Conservation (phyloP, 148 eudicot genomes). For the Gaultheria prostrata region DNA sequence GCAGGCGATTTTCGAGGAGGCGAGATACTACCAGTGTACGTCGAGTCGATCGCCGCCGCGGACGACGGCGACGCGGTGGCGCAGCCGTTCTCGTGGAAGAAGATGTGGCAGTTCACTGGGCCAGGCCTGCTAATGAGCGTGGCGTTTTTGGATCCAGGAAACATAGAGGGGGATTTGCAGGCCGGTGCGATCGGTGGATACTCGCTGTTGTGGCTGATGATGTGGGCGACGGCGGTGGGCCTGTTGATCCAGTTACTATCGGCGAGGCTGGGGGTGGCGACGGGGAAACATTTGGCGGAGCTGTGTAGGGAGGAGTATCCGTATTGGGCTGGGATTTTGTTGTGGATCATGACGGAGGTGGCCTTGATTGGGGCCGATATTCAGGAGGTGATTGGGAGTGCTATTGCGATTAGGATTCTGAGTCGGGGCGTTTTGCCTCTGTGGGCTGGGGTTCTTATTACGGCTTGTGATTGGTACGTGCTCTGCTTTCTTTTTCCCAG, state of each 20-base stretch:
- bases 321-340: conserved; percentile 40
- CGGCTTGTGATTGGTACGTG: conserved; percentile 52
- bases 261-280: conserved; percentile 49
- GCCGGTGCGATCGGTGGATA: conserved; percentile 54
- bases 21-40: background rate
- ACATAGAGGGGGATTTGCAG: conserved; percentile 49
- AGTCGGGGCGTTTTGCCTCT: conserved; percentile 42
- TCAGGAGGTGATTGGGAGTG: conserved; percentile 58
- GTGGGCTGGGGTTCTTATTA: conserved; percentile 56
- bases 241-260: conserved; percentile 48
- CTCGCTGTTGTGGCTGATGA: conserved; percentile 44
- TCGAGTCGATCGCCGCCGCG: conserved; percentile 4
- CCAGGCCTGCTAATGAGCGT: conserved; percentile 56
- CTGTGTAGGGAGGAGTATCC: conserved; percentile 53
- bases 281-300: conserved; percentile 55
- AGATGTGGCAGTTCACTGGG: conserved; percentile 49
- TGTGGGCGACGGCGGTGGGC: conserved; percentile 58
- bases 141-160: conserved; percentile 53
- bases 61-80: background rate
- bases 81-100: conserved; percentile 44
- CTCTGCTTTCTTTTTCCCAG: background rate
- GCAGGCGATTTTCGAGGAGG: background rate
- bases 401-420: conserved; percentile 48
- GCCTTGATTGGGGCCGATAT: conserved; percentile 55
- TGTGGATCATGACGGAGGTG: conserved; percentile 57